phyloP scores from a whole-genome alignment of 2,329 filamentous ascomycete species.

The Corynespora cassiicola region DNA sequence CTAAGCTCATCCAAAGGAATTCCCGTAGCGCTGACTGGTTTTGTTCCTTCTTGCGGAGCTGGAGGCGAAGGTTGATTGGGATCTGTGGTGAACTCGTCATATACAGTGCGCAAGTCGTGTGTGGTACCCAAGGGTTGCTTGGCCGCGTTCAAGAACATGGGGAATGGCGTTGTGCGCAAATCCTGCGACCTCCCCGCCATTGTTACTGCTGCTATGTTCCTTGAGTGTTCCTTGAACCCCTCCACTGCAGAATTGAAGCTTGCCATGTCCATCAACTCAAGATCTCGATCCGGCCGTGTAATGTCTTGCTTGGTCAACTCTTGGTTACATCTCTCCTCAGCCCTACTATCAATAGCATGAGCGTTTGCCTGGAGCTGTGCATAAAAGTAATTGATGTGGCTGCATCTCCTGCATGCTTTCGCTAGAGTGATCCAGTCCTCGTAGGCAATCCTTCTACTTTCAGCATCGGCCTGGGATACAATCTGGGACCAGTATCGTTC shows the following conservation, averaged over 20 bases:
- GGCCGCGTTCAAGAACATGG: slow-evolving; percentile 43
- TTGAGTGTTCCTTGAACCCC: slow-evolving; percentile 28
- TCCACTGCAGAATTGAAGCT: slow-evolving; percentile 25
- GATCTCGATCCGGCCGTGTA: too few relatives aligned
- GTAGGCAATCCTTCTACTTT: slow-evolving; percentile 25
- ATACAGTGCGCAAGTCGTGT: slow-evolving; percentile 44
- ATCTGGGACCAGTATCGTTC: slow-evolving; percentile 38
- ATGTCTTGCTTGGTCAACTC: too few relatives aligned
- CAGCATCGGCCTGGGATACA: slow-evolving; percentile 24
- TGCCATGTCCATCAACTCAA: slow-evolving; percentile 19
- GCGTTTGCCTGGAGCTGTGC: slow-evolving; percentile 30
- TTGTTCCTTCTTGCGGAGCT: slow-evolving; percentile 11
- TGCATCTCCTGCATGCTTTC: slow-evolving; percentile 35
- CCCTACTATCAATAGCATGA: slow-evolving; percentile 24
- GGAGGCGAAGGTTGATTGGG: slow-evolving; percentile 35
- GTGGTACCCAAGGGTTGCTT: slow-evolving; percentile 26
- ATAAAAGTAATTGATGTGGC: slow-evolving; percentile 25
- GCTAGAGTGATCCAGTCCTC: slow-evolving; percentile 43
- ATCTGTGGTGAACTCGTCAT: slow-evolving; percentile 54
- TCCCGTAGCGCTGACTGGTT: slow-evolving; percentile 41
- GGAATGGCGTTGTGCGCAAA: slow-evolving; percentile 40
- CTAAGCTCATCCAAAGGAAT: slow-evolving; percentile 53
- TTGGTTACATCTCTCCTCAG: background rate
- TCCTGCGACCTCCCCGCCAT: slow-evolving; percentile 44
- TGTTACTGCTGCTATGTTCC: slow-evolving; percentile 33